These are phyloP conservation scores for Hagleromyces aurorensis DNA, from an alignment of 805 yeast genomes.

Conservation along the genomic window DNA sequence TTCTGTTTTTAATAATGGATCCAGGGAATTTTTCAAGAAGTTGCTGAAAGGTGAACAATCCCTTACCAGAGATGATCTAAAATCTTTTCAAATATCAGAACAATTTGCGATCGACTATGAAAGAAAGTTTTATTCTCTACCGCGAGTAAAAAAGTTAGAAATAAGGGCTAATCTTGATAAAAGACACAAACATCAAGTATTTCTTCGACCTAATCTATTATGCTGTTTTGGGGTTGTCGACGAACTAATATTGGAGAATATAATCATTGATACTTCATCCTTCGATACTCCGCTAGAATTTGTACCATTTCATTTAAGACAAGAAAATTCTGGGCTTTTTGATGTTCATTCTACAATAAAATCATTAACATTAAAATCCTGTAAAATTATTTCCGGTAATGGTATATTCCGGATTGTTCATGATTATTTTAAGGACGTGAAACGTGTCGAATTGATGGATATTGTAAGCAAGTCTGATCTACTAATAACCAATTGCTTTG, in stretches of 20 bases:
- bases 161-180: slow-evolving; percentile 14
- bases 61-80: slow-evolving; percentile 25
- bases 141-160: slow-evolving; percentile 24
- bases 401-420: slow-evolving; percentile 32
- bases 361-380: slow-evolving; percentile 27
- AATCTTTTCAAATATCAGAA: slow-evolving; percentile 24
- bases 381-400: slow-evolving; percentile 32
- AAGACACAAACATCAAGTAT: slow-evolving; percentile 12
- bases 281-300: slow-evolving; percentile 31
- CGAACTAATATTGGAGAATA: slow-evolving; percentile 37
- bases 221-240: slow-evolving; percentile 40
- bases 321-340: slow-evolving; percentile 16
- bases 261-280: slow-evolving; percentile 41
- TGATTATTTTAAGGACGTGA: slow-evolving; percentile 37
- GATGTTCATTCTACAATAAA: slow-evolving; percentile 32
- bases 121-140: slow-evolving; percentile 21
- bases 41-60: slow-evolving; percentile 29
- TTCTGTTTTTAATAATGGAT: slow-evolving; percentile 29
- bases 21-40: slow-evolving; percentile 28
- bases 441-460: slow-evolving; percentile 32
- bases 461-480: slow-evolving; percentile 40
- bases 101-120: slow-evolving; percentile 25
- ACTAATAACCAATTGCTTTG: slow-evolving; percentile 41
- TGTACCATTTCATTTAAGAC: slow-evolving; percentile 23
- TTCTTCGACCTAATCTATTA: slow-evolving; percentile 36